A percentile compares a stretch with the other conserved stretches of the same genome.
Evolutionary conservation across 148 eudicot genomes (phyloP).

Genomic region (Pouteria glomerata): DNA sequence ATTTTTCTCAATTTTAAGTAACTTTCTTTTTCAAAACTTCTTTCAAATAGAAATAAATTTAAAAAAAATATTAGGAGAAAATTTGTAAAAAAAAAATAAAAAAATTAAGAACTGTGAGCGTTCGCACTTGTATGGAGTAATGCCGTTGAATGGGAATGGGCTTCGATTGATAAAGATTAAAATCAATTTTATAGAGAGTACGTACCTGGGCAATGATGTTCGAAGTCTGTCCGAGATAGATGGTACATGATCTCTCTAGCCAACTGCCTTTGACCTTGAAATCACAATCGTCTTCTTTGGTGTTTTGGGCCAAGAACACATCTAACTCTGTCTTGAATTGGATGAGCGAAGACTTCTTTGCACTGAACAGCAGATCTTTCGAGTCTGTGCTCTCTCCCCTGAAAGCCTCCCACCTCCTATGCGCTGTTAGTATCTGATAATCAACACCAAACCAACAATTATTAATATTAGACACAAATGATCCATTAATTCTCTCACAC

Average conservation of each 20-base stretch:
- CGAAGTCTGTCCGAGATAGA: slow-evolving; percentile 27
- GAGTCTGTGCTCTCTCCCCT: slow-evolving; percentile 48
- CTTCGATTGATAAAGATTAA: too few species aligned
- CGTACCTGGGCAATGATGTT: slow-evolving; percentile 31
- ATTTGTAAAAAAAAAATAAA: too few species aligned
- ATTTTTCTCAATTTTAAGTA: too few species aligned
- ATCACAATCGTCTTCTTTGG: slow-evolving; percentile 18
- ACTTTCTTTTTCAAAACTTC: neutral
- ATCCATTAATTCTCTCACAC: too few species aligned
- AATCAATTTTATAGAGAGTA: too few species aligned
- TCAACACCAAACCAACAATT: too few species aligned
- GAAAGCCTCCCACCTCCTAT: slow-evolving; percentile 45
- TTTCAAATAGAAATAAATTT: neutral
- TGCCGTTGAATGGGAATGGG: too few species aligned
- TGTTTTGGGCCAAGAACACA: slow-evolving; percentile 25
- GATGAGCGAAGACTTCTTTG: slow-evolving; percentile 17
- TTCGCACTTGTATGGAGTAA: too few species aligned
- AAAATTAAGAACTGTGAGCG: too few species aligned
- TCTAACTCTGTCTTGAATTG: slow-evolving; percentile 21
- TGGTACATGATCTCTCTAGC: slow-evolving; percentile 23
- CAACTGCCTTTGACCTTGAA: slow-evolving; percentile 26
- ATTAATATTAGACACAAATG: too few species aligned
- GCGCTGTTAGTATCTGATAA: slow-evolving; percentile 29
- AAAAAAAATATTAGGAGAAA: too few species aligned
- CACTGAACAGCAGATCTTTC: slow-evolving; percentile 28